Percentiles rank a stretch among this genome's conserved stretches.
Conservation (phyloP, 2,329 filamentous ascomycete species). For the Fusarium oxysporum region DNA sequence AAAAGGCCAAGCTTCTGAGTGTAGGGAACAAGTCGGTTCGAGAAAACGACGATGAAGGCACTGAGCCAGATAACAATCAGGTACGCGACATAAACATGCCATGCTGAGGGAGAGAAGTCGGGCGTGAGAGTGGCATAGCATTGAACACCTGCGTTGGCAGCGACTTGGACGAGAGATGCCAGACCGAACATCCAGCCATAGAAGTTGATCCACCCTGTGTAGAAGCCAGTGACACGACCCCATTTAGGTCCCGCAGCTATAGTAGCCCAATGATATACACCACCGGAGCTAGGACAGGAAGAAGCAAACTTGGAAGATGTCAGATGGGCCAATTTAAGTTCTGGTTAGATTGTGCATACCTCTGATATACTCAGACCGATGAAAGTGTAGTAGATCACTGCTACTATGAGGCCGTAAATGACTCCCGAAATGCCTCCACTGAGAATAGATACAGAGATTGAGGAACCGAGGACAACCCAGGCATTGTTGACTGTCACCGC, state of each 20-base stretch:
- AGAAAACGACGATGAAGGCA: conserved; percentile 32
- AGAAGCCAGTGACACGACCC: conserved; percentile 42
- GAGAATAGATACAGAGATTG: conserved; percentile 40
- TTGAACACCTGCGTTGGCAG: conserved; percentile 41
- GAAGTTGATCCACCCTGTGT: conserved; percentile 45
- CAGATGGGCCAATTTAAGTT: neutral
- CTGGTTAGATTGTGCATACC: neutral
- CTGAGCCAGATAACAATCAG: conserved; percentile 40
- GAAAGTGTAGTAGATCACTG: conserved; percentile 41
- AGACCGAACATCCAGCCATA: conserved; percentile 47
- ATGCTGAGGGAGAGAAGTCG: conserved; percentile 23
- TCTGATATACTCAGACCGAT: conserved; percentile 41
- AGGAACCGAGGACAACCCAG: conserved; percentile 43
- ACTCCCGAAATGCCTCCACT: conserved; percentile 40
- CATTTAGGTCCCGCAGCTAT: conserved; percentile 40
- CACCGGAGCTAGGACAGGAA: conserved; percentile 38
- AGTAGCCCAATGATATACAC: conserved; percentile 44
- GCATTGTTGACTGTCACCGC: conserved; percentile 45
- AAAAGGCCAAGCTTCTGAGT: conserved; percentile 42
- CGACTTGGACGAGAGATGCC: conserved; percentile 41
- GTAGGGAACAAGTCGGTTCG: conserved; percentile 41
- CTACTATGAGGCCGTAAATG: conserved; percentile 41
- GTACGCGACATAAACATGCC: conserved; percentile 44
- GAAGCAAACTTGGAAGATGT: conserved; percentile 32
- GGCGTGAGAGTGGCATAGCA: conserved; percentile 39